Base-by-base conservation (phyloP, 441 rosid species). In the Erodium texanum region DNA sequence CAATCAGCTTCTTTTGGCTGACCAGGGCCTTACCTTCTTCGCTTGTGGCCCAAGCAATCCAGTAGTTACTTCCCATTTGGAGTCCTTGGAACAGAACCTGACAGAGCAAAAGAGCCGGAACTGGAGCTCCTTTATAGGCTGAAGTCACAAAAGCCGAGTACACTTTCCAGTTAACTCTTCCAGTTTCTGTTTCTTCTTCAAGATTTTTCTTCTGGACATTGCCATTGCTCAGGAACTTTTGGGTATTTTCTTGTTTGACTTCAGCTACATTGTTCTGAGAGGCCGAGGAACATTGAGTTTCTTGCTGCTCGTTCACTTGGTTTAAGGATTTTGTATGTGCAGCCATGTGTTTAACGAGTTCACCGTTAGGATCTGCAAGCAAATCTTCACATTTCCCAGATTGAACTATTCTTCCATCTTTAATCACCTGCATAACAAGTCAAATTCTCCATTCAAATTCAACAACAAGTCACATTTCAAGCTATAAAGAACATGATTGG, bases 31-130 rank as follows among this genome's bases (percentile, higher is more conserved):
- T 45, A 65, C 61, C 66, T 12, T 71, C 67, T 24, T 82, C 82
- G 70, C 95, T 88, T 78, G 86, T 83, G 75, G 89, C 77, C 97
- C 97, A 91, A 56, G 99, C 95, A 92, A 93, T 91, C 99, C 99
- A 93, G 71, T 91, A 93, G 66, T 93, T 93, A 69, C 99, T 91
- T 41, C 88, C 87, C 58, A 91, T 81, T 79, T 93, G 97, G 38
- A 93, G 79, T 69, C 81, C 69, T 81, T 93, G 99, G 84, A 89
- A 93, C 18, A 82, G 76, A 71, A 88, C 80, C 79, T 93, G 99
- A 61, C 97, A 96, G 80, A 93, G 65, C 70, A 93, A 43, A 74
- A 93, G 89, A 70, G 87, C 8, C 0, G 97, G 99, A 70, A 91
- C 83, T 45, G 91, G 76, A 45, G 82, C 80, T 61, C 99, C 99